A percentile compares a stretch with the other conserved stretches of the same genome.
phyloP scores from a whole-genome alignment of 805 yeast species.

The Hanseniaspora taiwanica region DNA sequence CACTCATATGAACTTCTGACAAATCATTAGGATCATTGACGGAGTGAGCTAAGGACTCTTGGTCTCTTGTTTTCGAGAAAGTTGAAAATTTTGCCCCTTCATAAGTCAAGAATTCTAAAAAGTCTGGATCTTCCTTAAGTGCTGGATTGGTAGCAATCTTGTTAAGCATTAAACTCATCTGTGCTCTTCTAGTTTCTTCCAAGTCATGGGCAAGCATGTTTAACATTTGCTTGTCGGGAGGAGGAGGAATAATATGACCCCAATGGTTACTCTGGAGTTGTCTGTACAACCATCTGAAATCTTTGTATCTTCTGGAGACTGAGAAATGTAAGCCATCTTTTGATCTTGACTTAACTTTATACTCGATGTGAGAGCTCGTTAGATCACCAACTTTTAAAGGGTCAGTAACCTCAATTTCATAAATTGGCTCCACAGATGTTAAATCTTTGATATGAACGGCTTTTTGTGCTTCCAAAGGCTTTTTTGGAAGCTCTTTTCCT shows the following conservation, averaged over 20 bases:
- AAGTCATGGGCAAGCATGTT: slow-evolving; percentile 88
- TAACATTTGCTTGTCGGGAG: slow-evolving; percentile 86
- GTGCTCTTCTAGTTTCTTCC: slow-evolving; percentile 40
- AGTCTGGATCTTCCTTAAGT: slow-evolving; percentile 62
- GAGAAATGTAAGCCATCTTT: slow-evolving; percentile 11
- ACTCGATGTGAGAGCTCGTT: slow-evolving; percentile 79
- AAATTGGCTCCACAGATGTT: slow-evolving; percentile 10
- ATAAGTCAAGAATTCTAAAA: slow-evolving; percentile 54
- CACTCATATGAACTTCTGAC: slow-evolving; percentile 24
- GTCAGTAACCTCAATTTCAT: slow-evolving; percentile 70
- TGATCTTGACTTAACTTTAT: slow-evolving; percentile 57
- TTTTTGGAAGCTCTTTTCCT: slow-evolving; percentile 2
- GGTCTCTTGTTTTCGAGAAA: slow-evolving; percentile 61
- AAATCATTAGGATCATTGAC: slow-evolving; percentile 29
- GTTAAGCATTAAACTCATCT: slow-evolving; percentile 40
- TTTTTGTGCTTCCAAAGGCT: slow-evolving; percentile 1
- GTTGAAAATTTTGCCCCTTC: slow-evolving; percentile 48
- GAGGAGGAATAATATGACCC: slow-evolving; percentile 87
- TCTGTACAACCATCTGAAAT: slow-evolving; percentile 88
- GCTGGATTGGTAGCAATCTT: slow-evolving; percentile 47
- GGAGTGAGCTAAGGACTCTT: slow-evolving; percentile 40
- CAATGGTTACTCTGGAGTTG: slow-evolving; percentile 80
- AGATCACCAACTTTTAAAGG: slow-evolving; percentile 87
- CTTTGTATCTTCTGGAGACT: slow-evolving; percentile 79
- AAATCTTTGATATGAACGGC: slow-evolving; percentile 1